Percentiles rank a stretch among this genome's conserved stretches.
These are phyloP conservation scores for Talaromyces wortmannii DNA, from an alignment of 495 filamentous ascomycete genomes.

Conservation along the genomic window DNA sequence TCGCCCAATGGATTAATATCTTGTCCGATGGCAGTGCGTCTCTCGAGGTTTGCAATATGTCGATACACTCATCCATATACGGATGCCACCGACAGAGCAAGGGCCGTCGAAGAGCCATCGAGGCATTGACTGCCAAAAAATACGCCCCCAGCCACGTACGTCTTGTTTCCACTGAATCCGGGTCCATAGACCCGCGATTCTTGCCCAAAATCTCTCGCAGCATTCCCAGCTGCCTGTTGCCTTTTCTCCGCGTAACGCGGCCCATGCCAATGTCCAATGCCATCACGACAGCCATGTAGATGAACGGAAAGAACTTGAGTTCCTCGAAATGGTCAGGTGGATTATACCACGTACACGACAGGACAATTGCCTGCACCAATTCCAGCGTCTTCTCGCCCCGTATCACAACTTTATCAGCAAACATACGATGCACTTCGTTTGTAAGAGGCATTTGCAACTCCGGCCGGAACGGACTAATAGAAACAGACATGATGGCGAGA, in stretches of 20 bases:
- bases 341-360: conserved; percentile 68
- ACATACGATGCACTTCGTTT: conserved; percentile 56
- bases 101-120: conserved; percentile 68
- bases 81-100: conserved; percentile 66
- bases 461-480: conserved; percentile 40
- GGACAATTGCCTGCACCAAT: conserved; percentile 65
- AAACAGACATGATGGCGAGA: conserved; percentile 60
- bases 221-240: conserved; percentile 19
- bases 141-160: conserved; percentile 68
- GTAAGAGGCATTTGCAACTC: conserved; percentile 47
- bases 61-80: conserved; percentile 71
- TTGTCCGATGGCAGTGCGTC: conserved; percentile 61
- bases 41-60: conserved; percentile 59
- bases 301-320: conserved; percentile 76
- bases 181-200: conserved; percentile 31
- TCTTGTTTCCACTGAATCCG: conserved; percentile 61
- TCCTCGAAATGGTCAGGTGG: conserved; percentile 70
- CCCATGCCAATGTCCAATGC: conserved; percentile 84
- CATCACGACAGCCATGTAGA: conserved; percentile 74
- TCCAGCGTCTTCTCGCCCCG: conserved; percentile 69
- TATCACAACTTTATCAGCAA: conserved; percentile 61
- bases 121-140: conserved; percentile 50
- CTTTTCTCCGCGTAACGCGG: conserved; percentile 20
- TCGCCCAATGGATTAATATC: conserved; percentile 60
- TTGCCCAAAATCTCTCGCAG: conserved; percentile 24